Evolutionary conservation across 2,329 filamentous ascomycete species (phyloP), one percentile per base, ranked within the genome.

Genomic region (Xylaria sp.): DNA sequence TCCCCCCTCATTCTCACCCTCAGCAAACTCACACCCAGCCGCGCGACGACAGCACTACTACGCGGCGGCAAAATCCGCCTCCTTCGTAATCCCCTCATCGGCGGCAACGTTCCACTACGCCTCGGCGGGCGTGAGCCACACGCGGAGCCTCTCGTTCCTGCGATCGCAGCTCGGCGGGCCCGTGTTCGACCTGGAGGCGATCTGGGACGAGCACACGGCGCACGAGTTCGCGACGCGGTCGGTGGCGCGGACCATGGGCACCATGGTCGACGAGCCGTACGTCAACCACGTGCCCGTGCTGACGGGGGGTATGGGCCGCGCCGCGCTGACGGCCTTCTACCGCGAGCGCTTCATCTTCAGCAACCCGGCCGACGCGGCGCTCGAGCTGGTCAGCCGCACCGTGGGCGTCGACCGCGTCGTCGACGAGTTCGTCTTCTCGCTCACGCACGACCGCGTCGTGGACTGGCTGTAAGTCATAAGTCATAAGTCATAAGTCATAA

Each of bases 261-360:
- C 91, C 0, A 94, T 94, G 91, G 90, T 93, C 1, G 83, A 89
- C 54, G 88, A 93, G 76, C 92, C 91, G 1, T 93, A 94, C 73
- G 91, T 94, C 1, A 94, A 94, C 74, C 90, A 94, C 74, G 83
- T 93, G 1, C 89, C 91, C 0, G 93, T 90, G 0, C 38, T 71
- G 4, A 90, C 89, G 0, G 92, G 92, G 1, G 92, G 92, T 0
- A 84, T 93, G 38, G 92, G 92, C 0, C 85, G 91, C 20, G 79
- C 81, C 1, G 79, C 80, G 1, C 80, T 94, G 9, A 87, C 89
- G 0, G 79, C 82, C 5, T 95, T 94, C 73, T 94, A 94, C 77
- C 83, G 84, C 0, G 75, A 92, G 68, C 87, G 93, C 73, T 94
- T 95, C 79, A 89, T 94, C 72, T 92, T 90, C 75, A 87, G 83